Percentiles rank a stretch among this genome's conserved stretches.
These are phyloP conservation scores for Calonectria naviculata DNA, from an alignment of 2,329 filamentous ascomycete species.

Conservation along the genomic window DNA sequence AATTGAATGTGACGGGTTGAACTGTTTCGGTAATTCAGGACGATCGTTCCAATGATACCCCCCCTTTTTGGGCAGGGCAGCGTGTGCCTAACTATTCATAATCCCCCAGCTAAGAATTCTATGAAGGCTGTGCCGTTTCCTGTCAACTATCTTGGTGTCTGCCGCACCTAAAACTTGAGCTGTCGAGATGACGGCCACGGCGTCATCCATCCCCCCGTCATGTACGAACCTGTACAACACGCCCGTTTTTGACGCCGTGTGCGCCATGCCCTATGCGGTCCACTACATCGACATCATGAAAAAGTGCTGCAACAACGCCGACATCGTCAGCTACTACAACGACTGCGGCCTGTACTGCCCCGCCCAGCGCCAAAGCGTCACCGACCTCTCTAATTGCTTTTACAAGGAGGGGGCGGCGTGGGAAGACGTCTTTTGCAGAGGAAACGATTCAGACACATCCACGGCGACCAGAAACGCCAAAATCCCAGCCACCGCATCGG, in stretches of 20 bases:
- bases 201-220: background rate
- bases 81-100: background rate
- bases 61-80: background rate
- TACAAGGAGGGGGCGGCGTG: conserved; percentile 48
- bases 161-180: background rate
- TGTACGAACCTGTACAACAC: conserved; percentile 49
- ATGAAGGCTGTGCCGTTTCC: background rate
- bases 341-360: conserved; percentile 62
- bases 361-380: conserved; percentile 37
- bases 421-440: conserved; percentile 55
- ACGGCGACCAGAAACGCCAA: conserved; percentile 45
- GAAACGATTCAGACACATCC: conserved; percentile 49
- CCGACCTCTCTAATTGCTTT: conserved; percentile 49
- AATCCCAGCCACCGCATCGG: conserved; percentile 40
- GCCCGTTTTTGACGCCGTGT: conserved; percentile 55
- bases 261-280: conserved; percentile 51
- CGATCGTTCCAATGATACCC: background rate
- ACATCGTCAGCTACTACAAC: conserved; percentile 55
- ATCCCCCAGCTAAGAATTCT: background rate
- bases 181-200: background rate
- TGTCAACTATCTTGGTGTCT: background rate
- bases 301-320: conserved; percentile 56
- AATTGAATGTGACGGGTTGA: background rate
- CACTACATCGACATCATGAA: conserved; percentile 56
- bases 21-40: background rate